These are phyloP conservation scores for Trichoderma breve DNA, from an alignment of 2,329 filamentous ascomycete species.

Conservation along the genomic window DNA sequence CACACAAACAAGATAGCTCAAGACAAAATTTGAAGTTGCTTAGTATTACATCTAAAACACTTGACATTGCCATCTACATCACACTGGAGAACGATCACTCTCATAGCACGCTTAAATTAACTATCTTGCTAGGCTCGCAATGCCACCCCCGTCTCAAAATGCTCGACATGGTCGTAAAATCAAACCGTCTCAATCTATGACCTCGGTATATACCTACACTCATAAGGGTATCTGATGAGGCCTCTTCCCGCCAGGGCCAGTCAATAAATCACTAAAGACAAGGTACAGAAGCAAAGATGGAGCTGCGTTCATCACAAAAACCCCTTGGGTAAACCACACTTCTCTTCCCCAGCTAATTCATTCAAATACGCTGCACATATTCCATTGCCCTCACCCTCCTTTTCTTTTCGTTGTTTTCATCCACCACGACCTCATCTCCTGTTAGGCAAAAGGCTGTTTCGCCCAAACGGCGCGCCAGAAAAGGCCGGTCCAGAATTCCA, in stretches of 20 bases:
- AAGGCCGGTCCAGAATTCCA: constrained; percentile 46
- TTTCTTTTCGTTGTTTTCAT: not conserved
- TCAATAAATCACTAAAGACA: constrained; percentile 20
- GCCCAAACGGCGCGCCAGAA: constrained; percentile 42
- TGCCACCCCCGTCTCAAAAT: not conserved
- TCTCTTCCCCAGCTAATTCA: not conserved
- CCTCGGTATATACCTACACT: constrained; percentile 19
- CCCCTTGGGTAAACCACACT: not conserved
- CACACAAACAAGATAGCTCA: not conserved
- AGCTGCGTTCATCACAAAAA: constrained; percentile 8
- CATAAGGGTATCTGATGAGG: constrained; percentile 22
- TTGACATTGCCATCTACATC: not conserved
- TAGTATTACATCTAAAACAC: not conserved
- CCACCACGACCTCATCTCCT: constrained; percentile 38
- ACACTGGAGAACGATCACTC: not conserved
- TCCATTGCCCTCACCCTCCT: not conserved
- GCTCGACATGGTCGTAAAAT: not conserved
- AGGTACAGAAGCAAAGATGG: constrained; percentile 16
- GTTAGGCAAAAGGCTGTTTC: constrained; percentile 45
- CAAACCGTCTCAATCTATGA: constrained; percentile 4
- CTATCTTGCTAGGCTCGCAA: not conserved
- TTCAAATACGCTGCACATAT: not conserved
- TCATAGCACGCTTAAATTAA: not conserved
- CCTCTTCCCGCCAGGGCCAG: constrained; percentile 2
- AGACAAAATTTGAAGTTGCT: not conserved